These are phyloP conservation scores for Phytophthora parvispora DNA, from an alignment of 352 stramenopile species.

Conservation along the genomic window DNA sequence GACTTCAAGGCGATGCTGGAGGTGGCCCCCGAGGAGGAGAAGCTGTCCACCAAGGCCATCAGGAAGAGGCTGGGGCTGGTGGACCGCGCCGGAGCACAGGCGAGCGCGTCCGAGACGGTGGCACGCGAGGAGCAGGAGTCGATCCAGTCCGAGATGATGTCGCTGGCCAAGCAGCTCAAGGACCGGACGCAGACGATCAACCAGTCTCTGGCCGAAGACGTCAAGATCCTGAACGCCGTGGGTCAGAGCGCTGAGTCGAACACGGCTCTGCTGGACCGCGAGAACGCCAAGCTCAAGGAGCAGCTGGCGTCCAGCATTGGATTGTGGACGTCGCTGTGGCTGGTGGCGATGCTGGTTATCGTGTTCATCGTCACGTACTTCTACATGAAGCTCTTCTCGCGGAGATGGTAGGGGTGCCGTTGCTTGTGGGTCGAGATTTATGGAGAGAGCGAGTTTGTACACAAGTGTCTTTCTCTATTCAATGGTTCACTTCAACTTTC, in stretches of 20 bases:
- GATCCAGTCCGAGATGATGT: conserved; percentile 83
- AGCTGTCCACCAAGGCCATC: conserved; percentile 66
- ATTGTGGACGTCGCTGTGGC: conserved; percentile 78
- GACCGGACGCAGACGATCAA: conserved; percentile 82
- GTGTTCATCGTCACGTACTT: conserved; percentile 80
- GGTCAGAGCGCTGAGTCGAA: conserved; percentile 79
- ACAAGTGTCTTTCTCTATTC: conserved; percentile 26
- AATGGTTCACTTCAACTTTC: conserved; percentile 48
- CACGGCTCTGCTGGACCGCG: conserved; percentile 63
- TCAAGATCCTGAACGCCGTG: conserved; percentile 82
- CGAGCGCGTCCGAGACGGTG: conserved; percentile 50
- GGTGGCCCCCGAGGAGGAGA: conserved; percentile 40
- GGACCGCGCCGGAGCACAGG: conserved; percentile 39
- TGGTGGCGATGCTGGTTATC: conserved; percentile 66
- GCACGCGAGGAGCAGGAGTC: conserved; percentile 72
- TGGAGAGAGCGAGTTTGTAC: conserved; percentile 1
- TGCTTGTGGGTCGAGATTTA: too few species aligned
- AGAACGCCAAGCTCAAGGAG: conserved; percentile 69
- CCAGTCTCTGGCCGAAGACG: conserved; percentile 71
- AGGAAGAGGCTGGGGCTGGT: conserved; percentile 65
- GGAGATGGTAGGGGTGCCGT: conserved; percentile 44
- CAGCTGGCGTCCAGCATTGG: conserved; percentile 80
- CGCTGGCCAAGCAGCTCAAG: conserved; percentile 78
- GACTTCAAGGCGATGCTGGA: conserved; percentile 79
- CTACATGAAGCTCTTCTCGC: conserved; percentile 85